Percentiles rank a stretch among this genome's conserved stretches.
phyloP scores from a whole-genome alignment of 352 stramenopile genomes.

The Globisporangium carolinianum region DNA sequence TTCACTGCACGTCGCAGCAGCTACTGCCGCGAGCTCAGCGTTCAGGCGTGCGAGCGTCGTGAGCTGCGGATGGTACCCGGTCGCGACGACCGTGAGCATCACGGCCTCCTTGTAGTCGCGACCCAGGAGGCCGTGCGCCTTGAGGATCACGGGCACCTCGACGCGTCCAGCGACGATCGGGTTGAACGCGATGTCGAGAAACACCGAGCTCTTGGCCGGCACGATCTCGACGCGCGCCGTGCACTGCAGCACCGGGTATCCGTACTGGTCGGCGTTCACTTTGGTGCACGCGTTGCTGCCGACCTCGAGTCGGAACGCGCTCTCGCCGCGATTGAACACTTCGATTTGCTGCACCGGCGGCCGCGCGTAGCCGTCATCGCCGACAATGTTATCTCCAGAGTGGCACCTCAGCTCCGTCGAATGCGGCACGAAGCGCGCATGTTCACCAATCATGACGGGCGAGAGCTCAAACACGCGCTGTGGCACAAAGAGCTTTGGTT shows the following conservation, averaged over 20 bases:
- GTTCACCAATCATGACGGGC: slow-evolving; percentile 71
- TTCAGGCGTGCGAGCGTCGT: slow-evolving; percentile 31
- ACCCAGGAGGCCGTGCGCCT: slow-evolving; percentile 65
- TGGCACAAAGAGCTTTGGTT: slow-evolving; percentile 69
- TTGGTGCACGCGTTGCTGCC: slow-evolving; percentile 43
- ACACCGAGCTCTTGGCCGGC: slow-evolving; percentile 46
- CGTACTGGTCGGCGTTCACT: slow-evolving; percentile 45
- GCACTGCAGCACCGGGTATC: slow-evolving; percentile 53
- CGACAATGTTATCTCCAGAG: slow-evolving; percentile 1
- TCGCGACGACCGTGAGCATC: slow-evolving; percentile 55
- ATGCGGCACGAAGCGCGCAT: slow-evolving; percentile 14
- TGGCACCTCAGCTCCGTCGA: neutral
- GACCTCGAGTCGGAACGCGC: slow-evolving; percentile 61
- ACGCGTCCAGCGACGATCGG: slow-evolving; percentile 53
- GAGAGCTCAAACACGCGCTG: slow-evolving; percentile 49
- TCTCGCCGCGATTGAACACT: slow-evolving; percentile 70
- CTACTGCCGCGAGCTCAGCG: slow-evolving; percentile 7
- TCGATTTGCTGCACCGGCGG: slow-evolving; percentile 68
- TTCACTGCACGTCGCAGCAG: slow-evolving; percentile 9
- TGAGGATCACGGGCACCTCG: slow-evolving; percentile 47
- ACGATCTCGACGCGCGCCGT: slow-evolving; percentile 47
- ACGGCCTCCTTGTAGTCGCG: slow-evolving; percentile 54
- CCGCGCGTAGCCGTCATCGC: slow-evolving; percentile 5
- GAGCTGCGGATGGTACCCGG: slow-evolving; percentile 43
- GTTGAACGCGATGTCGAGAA: slow-evolving; percentile 73